Base-by-base conservation (phyloP, 1,139 yeast genomes). In the Kazachstania sp. region DNA sequence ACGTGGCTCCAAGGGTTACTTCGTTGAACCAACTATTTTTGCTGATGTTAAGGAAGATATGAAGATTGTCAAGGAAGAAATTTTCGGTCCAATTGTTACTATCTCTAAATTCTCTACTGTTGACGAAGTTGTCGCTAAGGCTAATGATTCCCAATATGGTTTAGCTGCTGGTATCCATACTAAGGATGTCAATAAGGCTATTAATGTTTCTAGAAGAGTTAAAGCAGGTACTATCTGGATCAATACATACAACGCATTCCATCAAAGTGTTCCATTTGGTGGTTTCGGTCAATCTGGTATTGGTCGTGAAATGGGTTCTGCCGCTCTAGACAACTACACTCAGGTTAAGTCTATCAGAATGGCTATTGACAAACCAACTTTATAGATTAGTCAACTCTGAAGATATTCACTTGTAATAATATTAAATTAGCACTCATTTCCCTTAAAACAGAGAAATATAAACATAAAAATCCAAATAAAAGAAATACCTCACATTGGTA, bases 11-110 rank as follows among this genome's bases (percentile, higher is more conserved):
- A 82, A 79, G 65, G 92, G 94, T 57, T 83, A 73, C 69, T 86
- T 82, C 62, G 71, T 85, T 53, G 75, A 77, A 62, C 95, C 95
- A 59, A 85, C 92, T 49, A 78, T 86, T 50, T 82, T 86, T 58
- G 81, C 82, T 46, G 86, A 83, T 61, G 83, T 85, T 53, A 74
- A 71, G 39, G 85, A 79, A 61, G 73, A 77, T 54, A 78, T 81
- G 80, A 70, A 71, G 54, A 81, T 85, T 57, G 83, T 81, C 50
- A 74, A 71, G 57, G 94, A 85, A 54, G 95, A 86, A 69, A 85
- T 88, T 48, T 87, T 87, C 59, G 96, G 90, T 43, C 90, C 90
- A 31, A 82, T 83, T 51, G 84, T 81, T 49, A 77, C 85, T 30
- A 73, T 81, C 46, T 68, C 79, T 56, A 81, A 81, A 67, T 83